These are phyloP conservation scores for Gymnopilus dilepis DNA, from an alignment of 768 basidiomycete genomes.

Conservation along the genomic window DNA sequence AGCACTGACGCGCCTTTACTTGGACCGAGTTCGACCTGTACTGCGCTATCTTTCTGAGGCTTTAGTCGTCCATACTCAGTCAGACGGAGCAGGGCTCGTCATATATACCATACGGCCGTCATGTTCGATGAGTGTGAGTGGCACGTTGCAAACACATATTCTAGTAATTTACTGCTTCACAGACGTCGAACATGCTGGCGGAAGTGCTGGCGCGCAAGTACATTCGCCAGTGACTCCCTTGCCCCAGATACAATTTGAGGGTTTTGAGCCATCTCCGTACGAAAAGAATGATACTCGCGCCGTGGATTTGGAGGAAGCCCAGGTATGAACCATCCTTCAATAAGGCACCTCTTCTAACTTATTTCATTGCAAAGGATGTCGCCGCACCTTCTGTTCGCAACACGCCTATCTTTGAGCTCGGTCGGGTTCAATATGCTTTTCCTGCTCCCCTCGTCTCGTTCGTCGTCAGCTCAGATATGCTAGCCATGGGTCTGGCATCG, in stretches of 20 bases:
- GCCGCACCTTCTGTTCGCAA: constrained; percentile 50
- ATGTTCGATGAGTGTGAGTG: constrained; percentile 76
- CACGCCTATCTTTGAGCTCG: constrained; percentile 79
- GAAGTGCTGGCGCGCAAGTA: constrained; percentile 46
- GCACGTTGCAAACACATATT: background rate
- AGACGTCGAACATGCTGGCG: constrained; percentile 89
- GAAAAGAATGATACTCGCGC: constrained; percentile 54
- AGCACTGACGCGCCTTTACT: constrained; percentile 1
- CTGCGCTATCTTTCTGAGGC: background rate
- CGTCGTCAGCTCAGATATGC: constrained; percentile 84
- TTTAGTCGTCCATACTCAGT: background rate
- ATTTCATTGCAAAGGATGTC: constrained; percentile 21
- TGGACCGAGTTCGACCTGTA: background rate
- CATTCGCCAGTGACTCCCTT: constrained; percentile 40
- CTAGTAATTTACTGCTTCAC: constrained; percentile 15
- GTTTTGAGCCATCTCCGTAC: constrained; percentile 80
- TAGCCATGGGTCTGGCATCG: constrained; percentile 82
- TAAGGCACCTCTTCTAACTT: background rate
- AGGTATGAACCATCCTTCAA: constrained; percentile 18
- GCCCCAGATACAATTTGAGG: constrained; percentile 79
- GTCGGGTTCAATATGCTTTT: constrained; percentile 86
- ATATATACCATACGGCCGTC: constrained; percentile 2
- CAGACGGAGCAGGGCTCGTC: background rate
- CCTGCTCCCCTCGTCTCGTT: constrained; percentile 85
- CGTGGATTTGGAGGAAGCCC: constrained; percentile 44